Percentiles rank a stretch among this genome's conserved stretches.
phyloP scores from a whole-genome alignment of 768 basidiomycete genomes.

The Auricularia cornea region DNA sequence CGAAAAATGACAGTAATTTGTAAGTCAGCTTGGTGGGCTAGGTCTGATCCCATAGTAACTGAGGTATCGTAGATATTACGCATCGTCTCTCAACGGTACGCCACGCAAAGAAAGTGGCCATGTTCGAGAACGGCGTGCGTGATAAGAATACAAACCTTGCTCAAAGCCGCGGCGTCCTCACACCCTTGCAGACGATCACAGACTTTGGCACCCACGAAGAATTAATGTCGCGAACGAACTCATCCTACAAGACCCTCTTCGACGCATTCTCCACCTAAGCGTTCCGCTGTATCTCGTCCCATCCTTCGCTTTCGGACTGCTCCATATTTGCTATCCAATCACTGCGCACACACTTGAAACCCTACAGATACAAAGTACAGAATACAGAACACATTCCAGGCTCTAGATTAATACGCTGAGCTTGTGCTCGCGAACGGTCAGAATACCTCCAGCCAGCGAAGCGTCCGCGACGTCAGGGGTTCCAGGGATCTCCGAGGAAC shows the following conservation, averaged over 20 bases:
- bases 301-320: not conserved
- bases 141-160: not conserved
- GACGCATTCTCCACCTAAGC: conserved; percentile 3
- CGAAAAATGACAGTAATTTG: conserved; percentile 25
- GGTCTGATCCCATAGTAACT: no score
- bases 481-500: conserved; percentile 39
- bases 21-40: not conserved
- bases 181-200: conserved; percentile 45
- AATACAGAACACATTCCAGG: not conserved
- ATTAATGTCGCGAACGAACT: conserved; percentile 31
- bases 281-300: not conserved
- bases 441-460: conserved; percentile 50
- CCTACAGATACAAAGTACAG: not conserved
- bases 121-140: conserved; percentile 13
- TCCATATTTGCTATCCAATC: not conserved
- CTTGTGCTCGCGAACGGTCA: conserved; percentile 60
- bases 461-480: conserved; percentile 58
- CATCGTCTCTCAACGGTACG: conserved; percentile 75
- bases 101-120: conserved; percentile 60
- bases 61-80: conserved; percentile 61
- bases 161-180: not conserved
- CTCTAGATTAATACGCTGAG: conserved; percentile 5
- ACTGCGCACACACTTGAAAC: not conserved
- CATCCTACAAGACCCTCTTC: conserved; percentile 4
- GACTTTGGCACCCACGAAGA: conserved; percentile 73